Conservation (phyloP, 164 flowering plant species). For the Stephania yunnanensis region DNA sequence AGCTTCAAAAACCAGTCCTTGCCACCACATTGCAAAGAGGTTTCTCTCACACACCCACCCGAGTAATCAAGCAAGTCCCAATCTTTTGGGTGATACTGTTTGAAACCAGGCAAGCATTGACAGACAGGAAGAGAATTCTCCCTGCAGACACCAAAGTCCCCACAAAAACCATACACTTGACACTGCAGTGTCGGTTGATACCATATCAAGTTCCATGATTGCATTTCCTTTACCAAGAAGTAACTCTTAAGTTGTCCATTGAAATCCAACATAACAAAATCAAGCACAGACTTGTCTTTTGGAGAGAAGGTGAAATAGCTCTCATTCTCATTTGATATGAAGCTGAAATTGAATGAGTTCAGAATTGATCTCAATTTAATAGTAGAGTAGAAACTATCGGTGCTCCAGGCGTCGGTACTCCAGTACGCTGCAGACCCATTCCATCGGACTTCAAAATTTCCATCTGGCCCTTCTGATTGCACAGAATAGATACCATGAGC, state of each 20-base stretch:
- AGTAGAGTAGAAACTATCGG: neutral
- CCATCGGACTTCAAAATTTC: too few relatives aligned
- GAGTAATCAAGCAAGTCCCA: constrained; percentile 20
- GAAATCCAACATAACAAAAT: constrained; percentile 10
- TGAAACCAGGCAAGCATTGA: constrained; percentile 25
- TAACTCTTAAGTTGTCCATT: constrained; percentile 15
- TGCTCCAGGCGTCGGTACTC: constrained; percentile 18
- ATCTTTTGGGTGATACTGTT: constrained; percentile 3
- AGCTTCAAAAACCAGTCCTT: neutral
- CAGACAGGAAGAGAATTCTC: constrained; percentile 10
- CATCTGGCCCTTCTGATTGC: neutral
- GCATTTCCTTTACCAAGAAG: constrained; percentile 9
- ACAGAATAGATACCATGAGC: constrained; percentile 38
- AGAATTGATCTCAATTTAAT: neutral
- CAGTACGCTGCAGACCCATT: constrained; percentile 6
- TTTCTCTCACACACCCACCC: constrained; percentile 21
- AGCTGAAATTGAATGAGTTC: constrained; percentile 12
- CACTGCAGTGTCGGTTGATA: constrained; percentile 20
- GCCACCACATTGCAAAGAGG: neutral
- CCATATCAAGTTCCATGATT: constrained; percentile 17
- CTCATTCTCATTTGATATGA: constrained; percentile 14
- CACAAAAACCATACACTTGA: constrained; percentile 24
- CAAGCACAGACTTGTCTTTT: constrained; percentile 1
- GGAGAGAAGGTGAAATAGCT: constrained; percentile 16
- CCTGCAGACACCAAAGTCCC: constrained; percentile 23